These are phyloP conservation scores for Hylodesmum podocarpum DNA, from an alignment of 306 rosid genomes.

Conservation along the genomic window DNA sequence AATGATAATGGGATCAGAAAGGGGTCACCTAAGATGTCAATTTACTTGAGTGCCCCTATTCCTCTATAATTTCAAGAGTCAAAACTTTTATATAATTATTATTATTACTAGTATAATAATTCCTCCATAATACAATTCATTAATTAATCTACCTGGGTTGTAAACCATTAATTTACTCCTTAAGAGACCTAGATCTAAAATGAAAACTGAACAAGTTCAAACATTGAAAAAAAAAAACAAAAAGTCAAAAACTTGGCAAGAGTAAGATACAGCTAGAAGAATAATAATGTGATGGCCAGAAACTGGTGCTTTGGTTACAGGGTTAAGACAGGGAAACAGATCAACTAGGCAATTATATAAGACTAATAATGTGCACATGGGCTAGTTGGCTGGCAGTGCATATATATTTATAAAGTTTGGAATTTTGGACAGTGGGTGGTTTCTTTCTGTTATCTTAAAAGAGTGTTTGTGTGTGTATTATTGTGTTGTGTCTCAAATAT, in stretches of 20 bases:
- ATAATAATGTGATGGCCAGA: neutral
- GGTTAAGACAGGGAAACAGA: conserved; percentile 21
- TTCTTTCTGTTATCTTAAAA: neutral
- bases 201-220: neutral
- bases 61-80: neutral
- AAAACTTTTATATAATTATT: neutral
- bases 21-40: neutral
- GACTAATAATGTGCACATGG: conserved; percentile 49
- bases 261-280: neutral
- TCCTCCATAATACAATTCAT: neutral
- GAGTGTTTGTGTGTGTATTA: neutral
- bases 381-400: conserved; percentile 38
- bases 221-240: neutral
- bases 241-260: neutral
- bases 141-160: neutral
- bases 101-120: neutral
- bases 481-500: conserved; percentile 9
- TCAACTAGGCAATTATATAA: conserved; percentile 7
- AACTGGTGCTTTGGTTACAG: neutral
- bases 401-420: neutral
- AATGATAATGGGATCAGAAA: neutral
- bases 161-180: neutral
- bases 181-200: neutral
- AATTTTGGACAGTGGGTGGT: neutral
- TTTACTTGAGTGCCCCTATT: conserved; percentile 40